Base-by-base conservation (phyloP, 1,284 basidiomycete species). In the Hemileia vastatrix region DNA sequence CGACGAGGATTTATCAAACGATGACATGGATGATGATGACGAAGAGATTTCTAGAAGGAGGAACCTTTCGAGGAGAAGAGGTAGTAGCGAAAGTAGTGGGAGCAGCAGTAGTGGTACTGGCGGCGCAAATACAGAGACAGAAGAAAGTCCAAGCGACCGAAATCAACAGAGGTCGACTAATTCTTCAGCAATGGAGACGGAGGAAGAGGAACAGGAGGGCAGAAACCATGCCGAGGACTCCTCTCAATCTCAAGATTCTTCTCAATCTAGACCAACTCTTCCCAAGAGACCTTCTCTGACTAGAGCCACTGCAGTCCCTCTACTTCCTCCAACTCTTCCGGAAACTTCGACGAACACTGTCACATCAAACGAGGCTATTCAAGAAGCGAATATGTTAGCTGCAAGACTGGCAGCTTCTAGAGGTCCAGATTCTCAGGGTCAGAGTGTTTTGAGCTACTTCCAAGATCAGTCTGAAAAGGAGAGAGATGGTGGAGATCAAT, bases 281-380 rank as follows among this genome's bases (percentile, higher is more conserved):
- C 70, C 67, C 15, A 70, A 66, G 62, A 67, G 70, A 31, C 71
- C 71, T 3, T 69, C 68, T 52, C 65, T 72, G 19, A 70, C 70
- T 18, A 54, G 68, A 27, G 67, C 67, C 8, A 61, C 65, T 24
- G 67, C 66, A n/a, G 71, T 71, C 2, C 62, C 61, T 2, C 52
- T 57, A 5, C 66, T 67, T 4, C 67, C 68, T 32, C 31, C 48
- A 33, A 57, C 36, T 9, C 36, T 15, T 40, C 36, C 36, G 15
- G 36, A 40, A 40, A 9, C 36, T 40, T 40, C 36, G 9, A 27
- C 27, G 27, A 40, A 11, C 36, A 15, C 36, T 15, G 36, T 40
- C 15, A 11, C 36, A 9, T 40, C 36, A 40, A 40, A 40, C 36
- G 9, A 40, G 15, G 36, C 36, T 11, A 40, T 40, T 40, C 36